Conservation (phyloP, 2,329 filamentous ascomycete genomes). For the Xylaria sp. region DNA sequence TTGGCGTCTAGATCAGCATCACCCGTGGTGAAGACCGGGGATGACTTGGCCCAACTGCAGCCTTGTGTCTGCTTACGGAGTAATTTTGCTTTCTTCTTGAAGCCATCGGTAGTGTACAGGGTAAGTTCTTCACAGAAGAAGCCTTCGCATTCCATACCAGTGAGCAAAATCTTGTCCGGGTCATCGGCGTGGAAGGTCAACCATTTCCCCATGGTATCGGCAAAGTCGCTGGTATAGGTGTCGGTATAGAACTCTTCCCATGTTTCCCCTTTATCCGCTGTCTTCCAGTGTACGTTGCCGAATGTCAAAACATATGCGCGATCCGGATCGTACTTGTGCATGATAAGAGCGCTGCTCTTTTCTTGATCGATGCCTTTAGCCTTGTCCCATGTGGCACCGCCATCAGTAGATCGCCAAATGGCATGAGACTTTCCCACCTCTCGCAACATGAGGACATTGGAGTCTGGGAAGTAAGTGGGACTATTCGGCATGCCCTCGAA, state of each 20-base stretch:
- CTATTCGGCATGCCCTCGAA: conserved; percentile 75
- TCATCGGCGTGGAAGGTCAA: conserved; percentile 86
- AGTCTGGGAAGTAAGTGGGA: conserved; percentile 91
- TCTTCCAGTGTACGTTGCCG: conserved; percentile 79
- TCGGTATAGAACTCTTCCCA: conserved; percentile 80
- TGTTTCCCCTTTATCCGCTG: conserved; percentile 80
- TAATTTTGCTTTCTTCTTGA: conserved; percentile 71
- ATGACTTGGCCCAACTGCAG: conserved; percentile 88
- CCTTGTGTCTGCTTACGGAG: conserved; percentile 76
- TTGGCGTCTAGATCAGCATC: conserved; percentile 71
- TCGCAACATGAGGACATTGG: conserved; percentile 80
- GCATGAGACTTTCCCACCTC: conserved; percentile 68
- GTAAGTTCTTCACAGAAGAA: conserved; percentile 71
- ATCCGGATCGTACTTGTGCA: conserved; percentile 81
- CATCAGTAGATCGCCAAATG: conserved; percentile 82
- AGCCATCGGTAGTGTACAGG: conserved; percentile 86
- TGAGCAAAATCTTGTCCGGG: conserved; percentile 85
- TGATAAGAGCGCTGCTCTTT: conserved; percentile 69
- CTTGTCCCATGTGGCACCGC: conserved; percentile 78
- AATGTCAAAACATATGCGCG: conserved; percentile 83
- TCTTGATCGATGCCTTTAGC: conserved; percentile 73
- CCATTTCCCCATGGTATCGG: conserved; percentile 55
- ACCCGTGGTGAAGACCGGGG: conserved; percentile 77
- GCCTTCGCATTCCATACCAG: conserved; percentile 74
- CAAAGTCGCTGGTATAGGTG: conserved; percentile 64